These are phyloP conservation scores for Nyctanthes arbortristis DNA, from an alignment of 257 asterid species.

Conservation along the genomic window DNA sequence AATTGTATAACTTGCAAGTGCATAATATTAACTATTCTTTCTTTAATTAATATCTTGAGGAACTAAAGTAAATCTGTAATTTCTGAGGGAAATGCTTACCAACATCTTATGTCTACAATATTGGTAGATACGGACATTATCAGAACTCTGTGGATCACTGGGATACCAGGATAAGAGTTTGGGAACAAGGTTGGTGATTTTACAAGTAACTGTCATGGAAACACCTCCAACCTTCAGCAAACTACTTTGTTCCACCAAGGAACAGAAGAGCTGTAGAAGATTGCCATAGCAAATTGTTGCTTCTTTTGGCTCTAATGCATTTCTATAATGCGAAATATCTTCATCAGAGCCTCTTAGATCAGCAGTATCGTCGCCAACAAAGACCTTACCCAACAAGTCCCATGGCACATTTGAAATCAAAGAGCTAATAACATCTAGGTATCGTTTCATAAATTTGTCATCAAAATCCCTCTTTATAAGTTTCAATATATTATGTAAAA, in stretches of 20 bases:
- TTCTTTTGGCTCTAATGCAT: constrained; percentile 36
- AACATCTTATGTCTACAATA: constrained; percentile 81
- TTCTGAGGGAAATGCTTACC: constrained; percentile 41
- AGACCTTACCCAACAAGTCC: constrained; percentile 43
- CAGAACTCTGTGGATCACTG: constrained; percentile 34
- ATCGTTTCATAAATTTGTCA: constrained; percentile 38
- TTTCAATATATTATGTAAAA: constrained; percentile 63
- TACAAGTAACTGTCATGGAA: constrained; percentile 32
- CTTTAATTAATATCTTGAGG: background rate
- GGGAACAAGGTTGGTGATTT: constrained; percentile 53
- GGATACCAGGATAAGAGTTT: constrained; percentile 54
- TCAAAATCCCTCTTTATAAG: constrained; percentile 48
- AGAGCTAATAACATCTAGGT: constrained; percentile 43
- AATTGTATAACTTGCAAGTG: background rate
- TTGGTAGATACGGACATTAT: constrained; percentile 41
- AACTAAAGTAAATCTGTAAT: background rate
- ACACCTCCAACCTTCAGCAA: constrained; percentile 35
- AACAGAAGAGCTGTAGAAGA: constrained; percentile 67
- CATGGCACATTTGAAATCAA: constrained; percentile 48
- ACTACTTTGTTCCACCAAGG: constrained; percentile 45
- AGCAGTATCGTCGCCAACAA: constrained; percentile 24
- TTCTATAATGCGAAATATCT: constrained; percentile 22
- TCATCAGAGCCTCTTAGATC: constrained; percentile 25
- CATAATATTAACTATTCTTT: background rate
- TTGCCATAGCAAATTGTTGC: constrained; percentile 45